These are phyloP conservation scores for Plectosphaerella sp. DNA, from an alignment of 2,329 filamentous ascomycete genomes.

Conservation along the genomic window DNA sequence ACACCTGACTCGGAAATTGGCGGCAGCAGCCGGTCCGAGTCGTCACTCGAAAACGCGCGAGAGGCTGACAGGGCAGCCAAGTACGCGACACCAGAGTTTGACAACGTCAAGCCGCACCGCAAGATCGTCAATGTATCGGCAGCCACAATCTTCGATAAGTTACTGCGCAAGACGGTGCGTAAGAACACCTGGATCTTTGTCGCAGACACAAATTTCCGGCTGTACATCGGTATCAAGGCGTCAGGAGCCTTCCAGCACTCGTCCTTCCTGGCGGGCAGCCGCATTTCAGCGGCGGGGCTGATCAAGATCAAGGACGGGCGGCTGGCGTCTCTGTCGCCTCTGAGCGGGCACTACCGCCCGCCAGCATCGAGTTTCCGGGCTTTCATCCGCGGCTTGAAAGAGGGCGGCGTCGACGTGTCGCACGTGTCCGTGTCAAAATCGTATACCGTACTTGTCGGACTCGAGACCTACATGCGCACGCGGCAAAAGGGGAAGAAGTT, in stretches of 20 bases:
- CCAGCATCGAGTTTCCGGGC: conserved; percentile 78
- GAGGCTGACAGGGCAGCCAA: conserved; percentile 58
- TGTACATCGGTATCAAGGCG: conserved; percentile 89
- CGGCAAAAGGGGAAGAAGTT: conserved; percentile 58
- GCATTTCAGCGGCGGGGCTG: conserved; percentile 77
- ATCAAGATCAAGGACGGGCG: conserved; percentile 82
- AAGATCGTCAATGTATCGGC: conserved; percentile 61
- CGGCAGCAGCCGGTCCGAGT: conserved; percentile 25
- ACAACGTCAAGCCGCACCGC: conserved; percentile 52
- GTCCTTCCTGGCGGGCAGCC: conserved; percentile 78
- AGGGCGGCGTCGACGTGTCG: conserved; percentile 72
- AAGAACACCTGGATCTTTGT: conserved; percentile 95
- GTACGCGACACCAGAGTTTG: conserved; percentile 60
- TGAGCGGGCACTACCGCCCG: conserved; percentile 80
- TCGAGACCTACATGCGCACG: conserved; percentile 74
- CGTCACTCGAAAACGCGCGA: conserved; percentile 38
- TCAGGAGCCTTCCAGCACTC: conserved; percentile 87
- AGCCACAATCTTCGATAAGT: conserved; percentile 70
- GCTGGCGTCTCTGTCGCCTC: conserved; percentile 65
- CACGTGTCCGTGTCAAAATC: conserved; percentile 75
- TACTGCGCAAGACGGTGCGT: conserved; percentile 73
- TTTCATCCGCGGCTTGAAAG: conserved; percentile 70
- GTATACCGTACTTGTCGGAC: conserved; percentile 76
- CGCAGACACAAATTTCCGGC: conserved; percentile 75
- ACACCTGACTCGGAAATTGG: conserved; percentile 6